Base-by-base conservation (phyloP, 129 eudicot species). In the Centaurea solstitialis region DNA sequence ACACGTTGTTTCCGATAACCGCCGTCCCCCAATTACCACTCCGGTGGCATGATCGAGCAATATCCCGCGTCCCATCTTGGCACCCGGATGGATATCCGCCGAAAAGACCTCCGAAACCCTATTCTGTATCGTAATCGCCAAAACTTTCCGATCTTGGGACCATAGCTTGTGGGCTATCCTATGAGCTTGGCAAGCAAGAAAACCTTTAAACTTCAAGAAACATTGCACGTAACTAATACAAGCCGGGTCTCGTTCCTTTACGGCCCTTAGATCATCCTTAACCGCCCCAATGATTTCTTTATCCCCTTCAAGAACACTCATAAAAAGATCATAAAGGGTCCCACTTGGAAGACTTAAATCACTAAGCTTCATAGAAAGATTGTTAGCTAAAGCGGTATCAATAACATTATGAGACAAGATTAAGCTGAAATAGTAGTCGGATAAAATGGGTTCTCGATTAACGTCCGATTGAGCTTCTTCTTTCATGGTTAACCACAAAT, bases 231-330 rank as follows among this genome's bases (percentile, higher is more conserved):
- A 94, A 73, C 88, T 88, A 2, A 92, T 81, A 77, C 98, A 94
- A 79, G 98, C 98, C 7, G 98, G 97, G 87, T 94, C 98, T 50
- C 98, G 88, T 66, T 92, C 97, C 64, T 88, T 92, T 0, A 94
- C 98, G 8, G 78, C 86, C 9, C 5, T 77, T 43, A 83, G 47
- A 64, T 83, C 86, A 12, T 77, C 24, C 62, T 64, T 71, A 41
- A 83, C 78, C 0, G 79, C 73, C 13, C 41, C 47, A 13, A 70
- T 35, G 35, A 76, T 65, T 40, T 40, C 82, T 57, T 41, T 78
- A 41, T 83, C 74, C 12, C 77, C 43, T 28, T 47, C 62, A 17
- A 83, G 70, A 28, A 83, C 82, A 43, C 73, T 62, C 21, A 61
- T 30, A 57, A 83, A 76, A 61, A 83, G 68, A 30, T 83, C 78